Evolutionary conservation across 78 protist genomes (phyloP), one percentile per base, ranked within the genome.

Genomic region (Goniomonas avonlea): DNA sequence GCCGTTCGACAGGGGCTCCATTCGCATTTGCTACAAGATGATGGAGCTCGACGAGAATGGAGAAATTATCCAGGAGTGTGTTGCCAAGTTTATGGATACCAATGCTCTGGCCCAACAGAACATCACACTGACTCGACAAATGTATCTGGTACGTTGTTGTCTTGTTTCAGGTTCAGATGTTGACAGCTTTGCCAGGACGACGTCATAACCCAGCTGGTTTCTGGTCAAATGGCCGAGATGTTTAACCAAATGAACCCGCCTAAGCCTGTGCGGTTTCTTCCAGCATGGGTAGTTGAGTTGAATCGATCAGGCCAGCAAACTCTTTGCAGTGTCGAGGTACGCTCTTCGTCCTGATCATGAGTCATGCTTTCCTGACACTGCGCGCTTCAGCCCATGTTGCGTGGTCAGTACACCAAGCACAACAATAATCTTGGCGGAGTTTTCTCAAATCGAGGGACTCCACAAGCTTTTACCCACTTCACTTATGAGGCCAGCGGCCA

Each of bases 381-480:
- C 58, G 79, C 80, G 0, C 79, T 82, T 2, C 90, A 89, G 34
- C 75, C 32, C 63, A 84, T 66, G 56, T 60, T 86, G 32, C 84
- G 74, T 21, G 90, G 93, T 15, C 66, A 77, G 41, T 89, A 82
- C 56, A 73, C 59, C 47, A 91, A 91, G 40, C 88, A 89, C 85
- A 91, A 91, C 84, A 85, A 79, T 65, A 91, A 91, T 73, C 70
- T 31, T 48, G 95, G 92, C 8, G 86, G 53, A 29, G 85, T 78
- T 35, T 63, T 79, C 56, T 47, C 68, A 13, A n/a, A n/a, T n/a
- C n/a, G n/a, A n/a, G n/a, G n/a, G 79, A 88, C 94, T 18, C 94
- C 91, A 32, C 94, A 90, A 20, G 92, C 92, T 3, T 91, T 91
- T 58, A 74, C 89, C 25, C 95, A 91, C 69, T 91, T 87, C 38